Evolutionary conservation across 148 eudicot species (phyloP).

Genomic region (Cornus florida): DNA sequence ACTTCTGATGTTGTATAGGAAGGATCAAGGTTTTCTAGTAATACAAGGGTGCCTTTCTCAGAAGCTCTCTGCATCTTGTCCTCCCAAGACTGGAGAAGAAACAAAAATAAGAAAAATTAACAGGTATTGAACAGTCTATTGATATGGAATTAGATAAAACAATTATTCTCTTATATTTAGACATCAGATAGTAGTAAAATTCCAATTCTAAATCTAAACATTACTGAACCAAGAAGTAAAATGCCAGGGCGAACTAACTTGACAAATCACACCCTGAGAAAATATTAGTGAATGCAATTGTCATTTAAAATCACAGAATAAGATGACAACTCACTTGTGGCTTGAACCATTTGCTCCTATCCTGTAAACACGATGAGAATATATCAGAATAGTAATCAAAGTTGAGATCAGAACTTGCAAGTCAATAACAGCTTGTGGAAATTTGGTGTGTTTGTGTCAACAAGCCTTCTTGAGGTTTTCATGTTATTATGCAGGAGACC

Average conservation of each 20-base stretch:
- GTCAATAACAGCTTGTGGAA: background rate
- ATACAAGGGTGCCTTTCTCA: conserved; percentile 44
- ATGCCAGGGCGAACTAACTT: too few relatives aligned
- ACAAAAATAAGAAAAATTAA: background rate
- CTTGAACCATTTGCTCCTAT: conserved; percentile 29
- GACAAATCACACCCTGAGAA: too few relatives aligned
- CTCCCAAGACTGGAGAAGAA: conserved; percentile 46
- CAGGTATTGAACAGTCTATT: background rate
- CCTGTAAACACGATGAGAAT: conserved; percentile 25
- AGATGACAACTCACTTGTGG: conserved; percentile 21
- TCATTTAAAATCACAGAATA: background rate
- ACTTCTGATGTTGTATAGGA: conserved; percentile 53
- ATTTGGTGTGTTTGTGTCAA: background rate
- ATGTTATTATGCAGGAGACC: background rate
- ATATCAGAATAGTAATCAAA: background rate
- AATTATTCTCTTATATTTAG: background rate
- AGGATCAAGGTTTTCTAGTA: conserved; percentile 50
- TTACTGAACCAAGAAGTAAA: too few relatives aligned
- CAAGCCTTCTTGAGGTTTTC: too few relatives aligned
- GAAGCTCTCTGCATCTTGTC: conserved; percentile 35
- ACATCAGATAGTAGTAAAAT: background rate
- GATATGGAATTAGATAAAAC: too few relatives aligned
- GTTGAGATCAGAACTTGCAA: conserved; percentile 3
- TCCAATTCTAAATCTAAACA: too few relatives aligned
- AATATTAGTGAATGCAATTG: too few relatives aligned